Conservation (phyloP, 345 rosid genomes). For the Brassica napus region Da-Ae NC_063444.1:39689501-39690000, state of each 20-base stretch:
- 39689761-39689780: neutral
- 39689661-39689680: slow-evolving; percentile 53
- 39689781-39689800: neutral
- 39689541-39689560: slow-evolving; percentile 27
- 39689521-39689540: slow-evolving; percentile 45
- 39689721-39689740: slow-evolving; percentile 51
- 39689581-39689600: slow-evolving; percentile 32
- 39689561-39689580: slow-evolving; percentile 30
- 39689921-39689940: slow-evolving; percentile 95
- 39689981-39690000: slow-evolving; percentile 29
- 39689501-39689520: slow-evolving; percentile 36
- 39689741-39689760: slow-evolving; percentile 42
- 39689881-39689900: slow-evolving; percentile 63
- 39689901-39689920: slow-evolving; percentile 67
- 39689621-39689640: slow-evolving; percentile 87
- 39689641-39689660: slow-evolving; percentile 48
- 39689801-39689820: slow-evolving; percentile 22
- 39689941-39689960: neutral
- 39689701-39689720: slow-evolving; percentile 61
- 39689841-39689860: slow-evolving; percentile 48
- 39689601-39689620: slow-evolving; percentile 72
- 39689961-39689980: neutral
- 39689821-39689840: slow-evolving; percentile 55
- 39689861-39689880: slow-evolving; percentile 76
- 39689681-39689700: slow-evolving; percentile 61